phyloP scores from a whole-genome alignment of 2,329 filamentous ascomycete genomes.

The Nigrospora sphaerica region DNA sequence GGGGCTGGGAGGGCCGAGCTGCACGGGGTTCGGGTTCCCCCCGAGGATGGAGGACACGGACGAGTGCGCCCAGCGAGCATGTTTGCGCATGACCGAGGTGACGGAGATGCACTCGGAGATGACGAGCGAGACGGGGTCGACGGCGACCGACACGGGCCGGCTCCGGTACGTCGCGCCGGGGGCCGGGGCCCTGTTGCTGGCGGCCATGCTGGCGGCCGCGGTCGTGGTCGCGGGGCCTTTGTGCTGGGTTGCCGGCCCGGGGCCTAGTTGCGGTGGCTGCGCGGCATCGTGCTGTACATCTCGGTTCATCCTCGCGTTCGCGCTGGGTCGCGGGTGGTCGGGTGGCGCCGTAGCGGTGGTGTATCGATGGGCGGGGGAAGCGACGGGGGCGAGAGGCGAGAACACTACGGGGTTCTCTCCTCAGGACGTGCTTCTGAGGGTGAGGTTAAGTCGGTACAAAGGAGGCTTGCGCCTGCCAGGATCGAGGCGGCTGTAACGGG shows the following conservation, averaged over 20 bases:
- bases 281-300: slow-evolving; percentile 21
- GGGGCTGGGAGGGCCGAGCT: slow-evolving; percentile 41
- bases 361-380: too few species aligned
- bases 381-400: too few species aligned
- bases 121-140: slow-evolving; percentile 86
- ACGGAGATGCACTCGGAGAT: slow-evolving; percentile 99
- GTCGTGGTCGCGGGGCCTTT: slow-evolving; percentile 14
- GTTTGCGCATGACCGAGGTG: slow-evolving; percentile 96
- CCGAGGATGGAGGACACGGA: slow-evolving; percentile 94
- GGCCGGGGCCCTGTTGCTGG: slow-evolving; percentile 8
- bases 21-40: slow-evolving; percentile 55
- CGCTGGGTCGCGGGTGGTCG: slow-evolving; percentile 4
- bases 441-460: too few species aligned
- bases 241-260: slow-evolving; percentile 16
- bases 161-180: slow-evolving; percentile 52
- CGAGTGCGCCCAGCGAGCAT: slow-evolving; percentile 91
- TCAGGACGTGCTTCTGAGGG: too few species aligned
- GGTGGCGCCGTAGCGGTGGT: too few species aligned
- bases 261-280: slow-evolving; percentile 17
- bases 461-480: too few species aligned
- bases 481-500: too few species aligned
- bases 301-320: slow-evolving; percentile 26
- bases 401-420: too few species aligned
- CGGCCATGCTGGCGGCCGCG: slow-evolving; percentile 7
- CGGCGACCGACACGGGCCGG: slow-evolving; percentile 67